Evolutionary conservation across 129 eudicot genomes (phyloP).

Genomic region (Calendula officinalis): DNA sequence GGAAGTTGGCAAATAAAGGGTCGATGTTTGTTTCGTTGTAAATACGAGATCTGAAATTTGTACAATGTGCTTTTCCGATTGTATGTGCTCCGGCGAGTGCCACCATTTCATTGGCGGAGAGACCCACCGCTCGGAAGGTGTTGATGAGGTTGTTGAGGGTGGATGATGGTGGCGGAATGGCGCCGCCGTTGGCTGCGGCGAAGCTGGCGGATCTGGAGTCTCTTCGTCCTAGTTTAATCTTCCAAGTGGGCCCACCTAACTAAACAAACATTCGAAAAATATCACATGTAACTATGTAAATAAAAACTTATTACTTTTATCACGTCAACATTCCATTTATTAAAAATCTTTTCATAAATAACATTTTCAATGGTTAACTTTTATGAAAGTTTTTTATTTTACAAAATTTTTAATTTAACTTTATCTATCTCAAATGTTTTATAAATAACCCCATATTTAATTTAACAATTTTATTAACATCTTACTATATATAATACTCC

Average conservation of each 20-base stretch:
- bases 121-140: conserved; percentile 44
- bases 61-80: conserved; percentile 61
- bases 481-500: too few species aligned
- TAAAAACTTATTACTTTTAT: too few species aligned
- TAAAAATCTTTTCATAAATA: too few species aligned
- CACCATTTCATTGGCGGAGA: conserved; percentile 55
- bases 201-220: conserved; percentile 54
- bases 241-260: conserved; percentile 66
- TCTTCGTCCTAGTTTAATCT: conserved; percentile 52
- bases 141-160: conserved; percentile 37
- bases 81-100: conserved; percentile 59
- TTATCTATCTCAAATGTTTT: too few species aligned
- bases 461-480: too few species aligned
- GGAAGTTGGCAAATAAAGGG: conserved; percentile 35
- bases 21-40: conserved; percentile 55
- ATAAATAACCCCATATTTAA: too few species aligned
- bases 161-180: conserved; percentile 47
- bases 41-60: conserved; percentile 40
- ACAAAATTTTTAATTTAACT: too few species aligned
- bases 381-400: too few species aligned
- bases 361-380: too few species aligned
- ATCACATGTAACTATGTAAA: not conserved
- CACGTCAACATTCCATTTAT: not conserved
- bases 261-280: conserved; percentile 2
- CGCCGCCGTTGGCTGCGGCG: conserved; percentile 35